A percentile compares a stretch with the other conserved stretches of the same genome.
Evolutionary conservation across 116 monocot species (phyloP).

Genomic region (Posidonia oceanica): DNA sequence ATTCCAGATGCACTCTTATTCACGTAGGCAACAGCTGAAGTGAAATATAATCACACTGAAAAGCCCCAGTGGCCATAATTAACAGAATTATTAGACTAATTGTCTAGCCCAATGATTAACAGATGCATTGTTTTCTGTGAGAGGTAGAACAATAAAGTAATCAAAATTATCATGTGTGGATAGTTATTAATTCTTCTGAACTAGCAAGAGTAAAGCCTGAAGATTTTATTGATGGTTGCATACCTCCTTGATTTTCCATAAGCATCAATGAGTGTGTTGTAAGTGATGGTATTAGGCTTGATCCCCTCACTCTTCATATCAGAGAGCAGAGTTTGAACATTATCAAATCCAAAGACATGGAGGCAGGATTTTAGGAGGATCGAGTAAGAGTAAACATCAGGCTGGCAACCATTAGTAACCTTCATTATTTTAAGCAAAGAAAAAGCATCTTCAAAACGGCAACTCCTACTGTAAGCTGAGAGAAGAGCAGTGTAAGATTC

Average conservation of each 20-base stretch:
- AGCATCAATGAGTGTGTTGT: constrained; percentile 88
- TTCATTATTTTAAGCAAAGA: constrained; percentile 68
- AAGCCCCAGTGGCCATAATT: no score
- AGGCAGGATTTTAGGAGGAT: constrained; percentile 90
- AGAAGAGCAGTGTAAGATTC: constrained; percentile 89
- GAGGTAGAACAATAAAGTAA: neutral
- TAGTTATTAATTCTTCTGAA: neutral
- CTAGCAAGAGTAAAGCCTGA: neutral
- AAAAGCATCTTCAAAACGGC: constrained; percentile 75
- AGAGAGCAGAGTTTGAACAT: constrained; percentile 43
- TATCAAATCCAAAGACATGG: constrained; percentile 59
- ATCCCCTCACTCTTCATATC: constrained; percentile 66
- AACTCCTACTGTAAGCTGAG: constrained; percentile 91
- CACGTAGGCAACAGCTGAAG: no score
- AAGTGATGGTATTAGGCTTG: constrained; percentile 71
- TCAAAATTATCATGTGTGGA: neutral
- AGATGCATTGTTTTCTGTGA: no score
- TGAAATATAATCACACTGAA: no score
- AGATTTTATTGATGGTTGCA: neutral
- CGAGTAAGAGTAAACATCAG: constrained; percentile 92
- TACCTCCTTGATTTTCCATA: constrained; percentile 94
- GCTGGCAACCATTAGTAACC: constrained; percentile 61
- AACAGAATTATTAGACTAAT: no score
- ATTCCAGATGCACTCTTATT: no score
- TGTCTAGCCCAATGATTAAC: no score